These are phyloP conservation scores for Hippophae tibetana DNA, from an alignment of 306 rosid species.

Conservation along the genomic window DNA sequence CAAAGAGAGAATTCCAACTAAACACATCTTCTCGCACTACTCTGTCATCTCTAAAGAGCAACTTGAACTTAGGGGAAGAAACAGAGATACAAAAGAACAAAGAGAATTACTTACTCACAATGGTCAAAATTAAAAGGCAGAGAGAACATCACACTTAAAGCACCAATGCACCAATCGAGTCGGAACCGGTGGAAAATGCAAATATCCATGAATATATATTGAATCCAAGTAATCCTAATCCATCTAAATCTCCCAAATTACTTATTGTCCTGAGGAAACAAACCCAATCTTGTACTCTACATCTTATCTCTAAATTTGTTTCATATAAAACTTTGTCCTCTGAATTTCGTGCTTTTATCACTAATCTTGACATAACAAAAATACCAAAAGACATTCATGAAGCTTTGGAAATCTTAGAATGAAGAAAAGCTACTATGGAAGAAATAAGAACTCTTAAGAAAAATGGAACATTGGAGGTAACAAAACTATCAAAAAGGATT, in stretches of 20 bases:
- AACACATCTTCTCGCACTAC: too few species aligned
- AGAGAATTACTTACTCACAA: too few species aligned
- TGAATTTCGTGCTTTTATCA: background rate
- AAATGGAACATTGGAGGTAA: background rate
- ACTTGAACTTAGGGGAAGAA: too few species aligned
- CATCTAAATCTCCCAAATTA: background rate
- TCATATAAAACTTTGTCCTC: background rate
- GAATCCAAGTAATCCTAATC: too few species aligned
- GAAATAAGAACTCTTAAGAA: background rate
- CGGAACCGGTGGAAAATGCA: background rate
- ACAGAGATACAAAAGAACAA: too few species aligned
- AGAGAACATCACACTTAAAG: too few species aligned
- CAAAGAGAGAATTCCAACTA: too few species aligned
- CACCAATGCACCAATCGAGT: too few species aligned
- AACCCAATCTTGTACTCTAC: background rate
- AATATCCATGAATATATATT: background rate
- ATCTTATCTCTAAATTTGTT: conserved; percentile 2
- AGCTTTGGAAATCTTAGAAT: background rate
- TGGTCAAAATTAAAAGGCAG: too few species aligned
- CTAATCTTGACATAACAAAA: background rate
- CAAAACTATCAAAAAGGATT: background rate
- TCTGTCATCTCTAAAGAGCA: too few species aligned
- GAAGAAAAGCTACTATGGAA: background rate
- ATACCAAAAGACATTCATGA: conserved; percentile 2
- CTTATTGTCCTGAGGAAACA: conserved; percentile 1